A percentile compares a stretch with the other conserved stretches of the same genome.
Evolutionary conservation across 106 monocot genomes (phyloP).

Genomic region (Acanthochlamys bracteata): DNA sequence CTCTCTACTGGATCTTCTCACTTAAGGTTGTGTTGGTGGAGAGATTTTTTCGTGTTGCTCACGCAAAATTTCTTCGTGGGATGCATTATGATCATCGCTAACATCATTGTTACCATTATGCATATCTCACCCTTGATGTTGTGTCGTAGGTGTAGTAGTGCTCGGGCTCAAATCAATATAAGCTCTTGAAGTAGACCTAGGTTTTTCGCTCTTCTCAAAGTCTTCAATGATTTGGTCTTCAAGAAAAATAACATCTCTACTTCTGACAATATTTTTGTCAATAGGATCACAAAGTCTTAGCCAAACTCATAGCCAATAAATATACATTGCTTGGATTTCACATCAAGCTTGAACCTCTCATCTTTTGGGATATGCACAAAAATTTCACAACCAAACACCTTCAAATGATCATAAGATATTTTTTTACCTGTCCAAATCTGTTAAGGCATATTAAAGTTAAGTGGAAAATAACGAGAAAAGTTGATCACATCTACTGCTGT

Average conservation of each 20-base stretch:
- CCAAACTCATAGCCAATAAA: constrained; percentile 12
- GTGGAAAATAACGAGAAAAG: not conserved
- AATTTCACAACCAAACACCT: constrained; percentile 2
- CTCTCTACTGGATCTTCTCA: not conserved
- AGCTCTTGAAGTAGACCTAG: not conserved
- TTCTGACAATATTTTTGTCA: constrained; percentile 2
- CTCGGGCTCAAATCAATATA: not conserved
- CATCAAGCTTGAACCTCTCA: constrained; percentile 10
- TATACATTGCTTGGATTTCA: constrained; percentile 1
- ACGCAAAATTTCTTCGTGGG: not conserved
- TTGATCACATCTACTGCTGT: constrained; percentile 11
- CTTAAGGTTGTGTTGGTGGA: not conserved
- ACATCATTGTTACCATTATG: not conserved
- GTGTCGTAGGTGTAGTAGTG: not conserved
- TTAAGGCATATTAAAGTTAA: constrained; percentile 2
- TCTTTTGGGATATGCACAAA: constrained; percentile 9
- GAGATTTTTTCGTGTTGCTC: not conserved
- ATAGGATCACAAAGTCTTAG: not conserved
- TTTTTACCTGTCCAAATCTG: constrained; percentile 5
- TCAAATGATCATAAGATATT: constrained; percentile 1
- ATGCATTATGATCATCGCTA: not conserved
- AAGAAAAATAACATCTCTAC: constrained; percentile 2
- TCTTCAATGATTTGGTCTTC: constrained; percentile 9
- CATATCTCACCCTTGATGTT: not conserved
- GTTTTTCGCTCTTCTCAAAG: not conserved